phyloP scores from a whole-genome alignment of 192 early-diverging fungal species.

The Gryganskiella cystojenkinii region DNA sequence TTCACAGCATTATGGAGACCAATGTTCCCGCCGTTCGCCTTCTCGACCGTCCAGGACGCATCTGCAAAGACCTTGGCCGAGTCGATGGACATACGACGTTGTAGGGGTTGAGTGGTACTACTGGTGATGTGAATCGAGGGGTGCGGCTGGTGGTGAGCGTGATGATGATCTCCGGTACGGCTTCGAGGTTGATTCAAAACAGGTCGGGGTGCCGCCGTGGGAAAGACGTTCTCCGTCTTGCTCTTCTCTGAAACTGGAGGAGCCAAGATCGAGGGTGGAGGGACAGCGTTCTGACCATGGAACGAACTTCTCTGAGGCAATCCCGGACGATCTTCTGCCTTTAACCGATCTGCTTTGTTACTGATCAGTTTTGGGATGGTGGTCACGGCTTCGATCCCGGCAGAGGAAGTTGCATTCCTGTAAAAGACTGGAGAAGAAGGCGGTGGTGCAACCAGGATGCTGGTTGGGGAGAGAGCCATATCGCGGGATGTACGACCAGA shows the following conservation, averaged over 20 bases:
- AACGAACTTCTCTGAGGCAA: conserved; percentile 49
- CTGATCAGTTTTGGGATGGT: conserved; percentile 28
- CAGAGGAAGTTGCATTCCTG: conserved; percentile 7
- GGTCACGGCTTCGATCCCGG: conserved; percentile 34
- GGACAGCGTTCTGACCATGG: conserved; percentile 43
- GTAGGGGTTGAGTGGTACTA: background rate
- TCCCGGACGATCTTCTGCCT: conserved; percentile 21
- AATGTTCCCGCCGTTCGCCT: conserved; percentile 87
- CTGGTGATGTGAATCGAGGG: conserved; percentile 19
- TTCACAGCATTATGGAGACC: conserved; percentile 95
- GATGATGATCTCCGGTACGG: conserved; percentile 27
- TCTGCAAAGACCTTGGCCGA: conserved; percentile 54
- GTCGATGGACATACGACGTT: conserved; percentile 48
- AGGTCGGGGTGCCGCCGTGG: conserved; percentile 25
- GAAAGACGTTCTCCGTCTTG: conserved; percentile 53
- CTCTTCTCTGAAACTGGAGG: conserved; percentile 16
- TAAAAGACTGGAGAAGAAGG: conserved; percentile 28
- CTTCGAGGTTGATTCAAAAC: conserved; percentile 50
- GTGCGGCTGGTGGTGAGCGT: too few relatives aligned
- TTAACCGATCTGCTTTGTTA: conserved; percentile 30
- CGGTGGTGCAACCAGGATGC: conserved; percentile 2
- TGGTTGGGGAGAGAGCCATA: conserved; percentile 13
- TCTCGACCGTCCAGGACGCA: conserved; percentile 73
- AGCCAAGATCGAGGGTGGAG: conserved; percentile 21
- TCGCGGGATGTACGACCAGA: conserved; percentile 1